Evolutionary conservation across 2,329 filamentous ascomycete genomes (phyloP).

Genomic region (Malbranchea cinnamomea): DNA sequence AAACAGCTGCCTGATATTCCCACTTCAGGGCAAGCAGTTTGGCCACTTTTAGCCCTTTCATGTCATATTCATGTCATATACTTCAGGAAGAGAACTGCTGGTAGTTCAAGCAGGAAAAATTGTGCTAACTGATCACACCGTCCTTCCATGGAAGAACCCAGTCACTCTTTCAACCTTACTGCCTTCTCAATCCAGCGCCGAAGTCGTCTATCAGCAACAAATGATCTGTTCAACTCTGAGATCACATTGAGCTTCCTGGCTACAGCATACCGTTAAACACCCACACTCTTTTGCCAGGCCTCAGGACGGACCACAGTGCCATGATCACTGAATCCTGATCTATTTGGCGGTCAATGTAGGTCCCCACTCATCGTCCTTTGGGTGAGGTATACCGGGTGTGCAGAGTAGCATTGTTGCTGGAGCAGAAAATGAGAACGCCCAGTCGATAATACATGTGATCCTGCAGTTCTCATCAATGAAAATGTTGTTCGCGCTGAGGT

Average conservation of each 20-base stretch:
- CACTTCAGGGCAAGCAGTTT: too few relatives aligned
- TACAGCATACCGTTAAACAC: conserved; percentile 2
- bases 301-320: conserved; percentile 6
- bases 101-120: too few relatives aligned
- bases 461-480: conserved; percentile 20
- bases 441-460: conserved; percentile 20
- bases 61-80: too few relatives aligned
- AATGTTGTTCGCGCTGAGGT: conserved; percentile 28
- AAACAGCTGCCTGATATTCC: too few relatives aligned
- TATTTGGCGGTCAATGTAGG: conserved; percentile 10
- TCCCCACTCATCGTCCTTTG: conserved; percentile 10
- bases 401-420: conserved; percentile 12
- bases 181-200: too few relatives aligned
- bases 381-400: conserved; percentile 13
- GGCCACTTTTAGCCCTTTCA: too few relatives aligned
- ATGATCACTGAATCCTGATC: conserved; percentile 11
- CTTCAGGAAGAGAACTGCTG: too few relatives aligned
- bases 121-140: too few relatives aligned
- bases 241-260: conserved; percentile 3
- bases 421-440: conserved; percentile 13
- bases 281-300: too few relatives aligned
- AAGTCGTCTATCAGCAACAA: too few relatives aligned
- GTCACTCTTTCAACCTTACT: too few relatives aligned
- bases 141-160: too few relatives aligned
- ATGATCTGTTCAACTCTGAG: conserved; percentile 2